Percentiles rank a stretch among this genome's conserved stretches.
Conservation (phyloP, 495 filamentous ascomycete genomes). For the Aspergillus wentii region DNA sequence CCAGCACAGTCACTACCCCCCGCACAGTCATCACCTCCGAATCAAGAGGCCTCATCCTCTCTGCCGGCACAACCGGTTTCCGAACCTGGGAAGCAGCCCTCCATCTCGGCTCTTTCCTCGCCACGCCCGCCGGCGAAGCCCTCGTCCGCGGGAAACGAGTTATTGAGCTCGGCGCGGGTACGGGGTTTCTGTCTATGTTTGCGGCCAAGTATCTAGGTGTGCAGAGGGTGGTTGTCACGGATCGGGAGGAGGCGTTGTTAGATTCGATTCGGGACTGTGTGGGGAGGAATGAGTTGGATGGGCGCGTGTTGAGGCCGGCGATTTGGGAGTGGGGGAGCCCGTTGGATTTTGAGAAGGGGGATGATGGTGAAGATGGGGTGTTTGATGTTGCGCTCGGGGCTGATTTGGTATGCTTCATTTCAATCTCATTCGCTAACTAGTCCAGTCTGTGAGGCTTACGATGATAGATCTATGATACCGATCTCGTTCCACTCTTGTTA, state of each 20-base stretch:
- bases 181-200: slow-evolving; percentile 78
- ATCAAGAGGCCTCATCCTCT: slow-evolving; percentile 67
- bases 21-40: slow-evolving; percentile 47
- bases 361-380: slow-evolving; percentile 3
- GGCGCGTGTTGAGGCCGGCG: slow-evolving; percentile 29
- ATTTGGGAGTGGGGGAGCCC: slow-evolving; percentile 38
- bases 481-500: slow-evolving; percentile 52
- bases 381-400: slow-evolving; percentile 49
- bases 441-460: neutral
- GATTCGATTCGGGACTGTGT: slow-evolving; percentile 63
- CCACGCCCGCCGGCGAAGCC: slow-evolving; percentile 30
- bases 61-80: slow-evolving; percentile 74
- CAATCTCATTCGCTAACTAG: neutral
- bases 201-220: slow-evolving; percentile 71
- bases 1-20: neutral
- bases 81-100: slow-evolving; percentile 93
- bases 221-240: slow-evolving; percentile 63
- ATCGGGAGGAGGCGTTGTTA: slow-evolving; percentile 72
- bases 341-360: slow-evolving; percentile 11
- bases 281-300: slow-evolving; percentile 58
- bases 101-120: slow-evolving; percentile 74
- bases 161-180: slow-evolving; percentile 87
- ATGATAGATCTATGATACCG: slow-evolving; percentile 59
- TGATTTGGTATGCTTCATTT: slow-evolving; percentile 36
- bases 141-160: slow-evolving; percentile 55